Base-by-base conservation (phyloP, 352 stramenopile genomes). In the Phytopythium delawarense region DNA sequence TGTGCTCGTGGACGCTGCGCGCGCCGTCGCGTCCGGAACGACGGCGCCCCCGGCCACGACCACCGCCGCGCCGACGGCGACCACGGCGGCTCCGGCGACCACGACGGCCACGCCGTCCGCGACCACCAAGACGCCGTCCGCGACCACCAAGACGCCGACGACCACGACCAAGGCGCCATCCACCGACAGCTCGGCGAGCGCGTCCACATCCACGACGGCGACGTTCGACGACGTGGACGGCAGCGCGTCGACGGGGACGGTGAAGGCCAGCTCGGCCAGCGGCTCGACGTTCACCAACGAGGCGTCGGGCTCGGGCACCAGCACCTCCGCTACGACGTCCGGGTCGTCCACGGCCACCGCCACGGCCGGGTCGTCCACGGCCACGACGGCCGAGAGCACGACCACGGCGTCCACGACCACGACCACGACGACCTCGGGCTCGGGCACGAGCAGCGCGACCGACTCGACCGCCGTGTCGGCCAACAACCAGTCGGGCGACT, bases 401-500 rank as follows among this genome's bases (percentile, higher is more conserved):
- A 50, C 62, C 4, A 46, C 57, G 18, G 28, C 57, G 30, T 46
- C 57, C 4, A 64, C 61, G 20, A 53, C 48, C 4, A 45, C 44
- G 8, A 45, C 50, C 6, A 69, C 35, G 35, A 40, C 35, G 35
- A 40, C 35, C 9, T 40, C 35, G 8, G 35, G 50, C 30, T 54
- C 54, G 15, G 66, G 49, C 23, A 59, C 61, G 18, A 57, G 25
- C 28, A 40, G 23, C 28, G 45, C n/a, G n/a, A 49, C 44, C 8
- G 30, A 54, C 16, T 32, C 52, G 52, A 46, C 53, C n/a, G 52
- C 65, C 5, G 70, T 72, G 5, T 68, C 65, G 20, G 78, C 77
- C 55, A 86, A 74, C 68, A 86, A 79, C 64, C 61, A 91, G 62
- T 85, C 74, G 12, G 61, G 60, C 32, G 71, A 76, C 16, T 62